Conservation (phyloP, 2,329 filamentous ascomycete genomes). For the Leptographium lundbergii region DNA sequence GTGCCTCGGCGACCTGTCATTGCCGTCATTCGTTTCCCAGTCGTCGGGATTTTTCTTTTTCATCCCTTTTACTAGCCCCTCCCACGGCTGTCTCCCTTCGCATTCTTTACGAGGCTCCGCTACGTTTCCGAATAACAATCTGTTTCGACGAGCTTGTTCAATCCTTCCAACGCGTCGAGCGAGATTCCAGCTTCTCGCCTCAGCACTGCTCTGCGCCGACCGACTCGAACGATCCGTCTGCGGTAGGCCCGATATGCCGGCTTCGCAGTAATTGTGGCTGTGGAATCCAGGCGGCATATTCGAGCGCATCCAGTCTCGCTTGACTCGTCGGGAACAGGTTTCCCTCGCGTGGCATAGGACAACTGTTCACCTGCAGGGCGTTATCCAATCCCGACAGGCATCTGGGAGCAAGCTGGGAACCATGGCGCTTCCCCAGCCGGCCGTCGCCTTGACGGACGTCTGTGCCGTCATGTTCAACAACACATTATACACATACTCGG, state of each 20-base stretch:
- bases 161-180: not conserved
- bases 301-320: not conserved
- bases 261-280: not conserved
- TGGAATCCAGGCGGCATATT: not conserved
- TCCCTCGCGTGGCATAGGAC: not conserved
- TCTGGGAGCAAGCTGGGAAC: constrained; percentile 9
- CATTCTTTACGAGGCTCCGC: not conserved
- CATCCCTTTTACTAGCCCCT: not conserved
- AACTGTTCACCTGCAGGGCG: not conserved
- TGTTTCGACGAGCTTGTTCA: not conserved
- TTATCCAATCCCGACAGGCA: not conserved
- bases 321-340: not conserved
- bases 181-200: not conserved
- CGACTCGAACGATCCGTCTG: not conserved
- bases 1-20: not conserved
- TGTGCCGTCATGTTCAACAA: constrained; percentile 74
- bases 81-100: not conserved
- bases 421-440: constrained; percentile 64
- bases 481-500: constrained; percentile 73
- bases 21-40: not conserved
- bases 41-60: not conserved
- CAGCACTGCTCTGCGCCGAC: not conserved
- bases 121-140: not conserved
- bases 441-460: constrained; percentile 56
- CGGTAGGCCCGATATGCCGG: not conserved